Base-by-base conservation (phyloP, 2,329 filamentous ascomycete genomes). In the Macroventuria anomochaeta region DNA sequence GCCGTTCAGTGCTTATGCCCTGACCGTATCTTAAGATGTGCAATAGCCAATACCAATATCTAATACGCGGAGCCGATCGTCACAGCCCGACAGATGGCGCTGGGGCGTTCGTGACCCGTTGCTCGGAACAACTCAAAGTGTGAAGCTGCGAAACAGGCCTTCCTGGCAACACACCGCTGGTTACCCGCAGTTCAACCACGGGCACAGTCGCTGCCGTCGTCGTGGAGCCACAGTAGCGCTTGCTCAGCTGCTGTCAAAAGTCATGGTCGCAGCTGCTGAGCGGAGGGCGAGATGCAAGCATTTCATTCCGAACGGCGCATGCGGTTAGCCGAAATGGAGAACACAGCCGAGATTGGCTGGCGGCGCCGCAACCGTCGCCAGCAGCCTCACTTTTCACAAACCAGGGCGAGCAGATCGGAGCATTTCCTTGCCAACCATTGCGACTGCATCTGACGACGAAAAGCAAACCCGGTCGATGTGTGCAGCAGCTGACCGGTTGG, bases 71-170 rank as follows among this genome's bases (percentile, higher is more conserved):
- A 63, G 54, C 58, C 40, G 62, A 69, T 69, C 60, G 63, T 65
- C 64, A 65, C 55, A 61, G 64, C 57, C 61, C 58, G 58, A 55
- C 55, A 54, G 38, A 48, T 11, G 50, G 50, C 56, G 59, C 48
- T 55, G 54, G 59, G 57, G 65, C 60, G 56, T 59, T 64, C 55
- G 57, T 34, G 44, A 58, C 51, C 41, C 51, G 51, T 46, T 54
- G 28, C 51, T 49, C 40, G 44, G 53, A 55, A 49, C 49, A 46
- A 36, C 46, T 33, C 28, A 48, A 52, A 49, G 59, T 48, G 65
- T 70, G 67, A 71, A 71, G 67, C 67, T 67, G 59, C 55, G 57
- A 55, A 29, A 59, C 67, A 64, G 57, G 67, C 61, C 57, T 59
- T 62, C 65, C 65, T 59, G 47, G 58, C 55, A 51, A 43, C 66